These are phyloP conservation scores for Lepraria neglecta DNA, from an alignment of 495 filamentous ascomycete genomes.

Conservation along the genomic window DNA sequence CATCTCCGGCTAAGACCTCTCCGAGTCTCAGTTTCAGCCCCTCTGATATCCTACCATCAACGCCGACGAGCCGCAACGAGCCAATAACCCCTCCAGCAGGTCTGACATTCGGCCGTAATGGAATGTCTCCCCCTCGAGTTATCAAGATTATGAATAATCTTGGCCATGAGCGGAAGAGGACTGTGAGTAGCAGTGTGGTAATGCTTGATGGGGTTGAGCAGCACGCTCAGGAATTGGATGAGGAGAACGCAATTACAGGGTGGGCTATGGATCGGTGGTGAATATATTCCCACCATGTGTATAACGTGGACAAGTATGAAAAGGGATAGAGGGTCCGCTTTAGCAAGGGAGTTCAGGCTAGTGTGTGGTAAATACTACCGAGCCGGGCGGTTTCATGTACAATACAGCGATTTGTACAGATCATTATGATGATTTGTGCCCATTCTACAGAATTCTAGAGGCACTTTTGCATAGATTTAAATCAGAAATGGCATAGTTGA, in stretches of 20 bases:
- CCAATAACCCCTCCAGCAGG: slow-evolving; percentile 24
- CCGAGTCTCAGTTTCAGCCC: slow-evolving; percentile 26
- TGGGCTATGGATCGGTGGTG: slow-evolving; percentile 35
- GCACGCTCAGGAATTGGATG: slow-evolving; percentile 41
- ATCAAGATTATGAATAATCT: slow-evolving; percentile 3
- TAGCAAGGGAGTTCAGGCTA: slow-evolving; percentile 2
- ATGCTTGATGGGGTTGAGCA: slow-evolving; percentile 47
- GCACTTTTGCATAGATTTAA: too few species aligned
- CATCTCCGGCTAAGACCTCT: slow-evolving; percentile 21
- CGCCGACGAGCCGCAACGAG: slow-evolving; percentile 23
- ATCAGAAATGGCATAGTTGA: too few species aligned
- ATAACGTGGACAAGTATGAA: background rate
- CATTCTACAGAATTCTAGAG: too few species aligned
- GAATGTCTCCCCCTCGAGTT: slow-evolving; percentile 11
- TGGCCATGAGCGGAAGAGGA: slow-evolving; percentile 26
- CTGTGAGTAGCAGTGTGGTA: slow-evolving; percentile 26
- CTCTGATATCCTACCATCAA: slow-evolving; percentile 22
- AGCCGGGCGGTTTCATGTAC: background rate
- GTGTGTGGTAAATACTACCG: background rate
- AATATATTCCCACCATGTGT: slow-evolving; percentile 20
- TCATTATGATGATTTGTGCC: too few species aligned
- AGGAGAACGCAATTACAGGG: slow-evolving; percentile 39
- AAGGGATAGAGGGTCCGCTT: background rate
- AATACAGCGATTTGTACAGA: background rate
- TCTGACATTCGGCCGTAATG: background rate